A percentile compares a stretch with the other conserved stretches of the same genome.
These are phyloP conservation scores for Herpetomonas samuelpessoai DNA, from an alignment of 208 protist genomes.

Conservation along the genomic window DNA sequence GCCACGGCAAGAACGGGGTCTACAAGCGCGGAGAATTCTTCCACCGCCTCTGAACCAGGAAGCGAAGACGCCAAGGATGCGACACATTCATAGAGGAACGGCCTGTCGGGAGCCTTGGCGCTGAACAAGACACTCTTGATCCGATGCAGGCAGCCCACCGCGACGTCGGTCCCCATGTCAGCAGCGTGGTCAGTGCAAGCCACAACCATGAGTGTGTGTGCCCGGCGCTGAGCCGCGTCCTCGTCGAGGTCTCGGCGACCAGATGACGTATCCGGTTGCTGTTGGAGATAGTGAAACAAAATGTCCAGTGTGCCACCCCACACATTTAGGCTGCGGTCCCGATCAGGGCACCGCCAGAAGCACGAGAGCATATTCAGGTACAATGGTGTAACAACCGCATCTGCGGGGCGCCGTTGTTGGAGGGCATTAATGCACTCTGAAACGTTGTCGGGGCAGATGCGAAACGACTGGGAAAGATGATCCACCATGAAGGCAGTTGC, in stretches of 20 bases:
- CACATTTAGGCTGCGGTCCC: conserved; percentile 33
- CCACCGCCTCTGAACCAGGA: conserved; percentile 28
- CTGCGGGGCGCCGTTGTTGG: conserved; percentile 31
- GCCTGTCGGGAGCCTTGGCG: conserved; percentile 26
- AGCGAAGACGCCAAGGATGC: conserved; percentile 44
- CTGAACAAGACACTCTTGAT: conserved; percentile 52
- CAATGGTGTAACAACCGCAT: conserved; percentile 75
- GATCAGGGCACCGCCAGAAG: conserved; percentile 68
- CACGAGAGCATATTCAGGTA: conserved; percentile 80
- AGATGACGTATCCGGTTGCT: conserved; percentile 8
- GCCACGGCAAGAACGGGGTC: conserved; percentile 56
- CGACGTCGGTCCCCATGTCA: conserved; percentile 13
- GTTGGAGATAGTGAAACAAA: conserved; percentile 46
- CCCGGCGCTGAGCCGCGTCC: conserved; percentile 38
- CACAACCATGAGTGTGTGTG: conserved; percentile 55
- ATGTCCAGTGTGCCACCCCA: conserved; percentile 61
- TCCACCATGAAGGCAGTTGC: conserved; percentile 66
- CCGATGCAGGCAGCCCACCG: conserved; percentile 21
- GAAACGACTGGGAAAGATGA: conserved; percentile 60
- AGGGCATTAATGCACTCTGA: conserved; percentile 44
- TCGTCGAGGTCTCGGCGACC: conserved; percentile 25
- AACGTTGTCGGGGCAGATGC: conserved; percentile 36
- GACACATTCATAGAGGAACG: conserved; percentile 73
- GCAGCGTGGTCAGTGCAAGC: conserved; percentile 25
- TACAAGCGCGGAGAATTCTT: conserved; percentile 48